Conservation (phyloP, 345 rosid genomes). For the Linum tenue region DNA sequence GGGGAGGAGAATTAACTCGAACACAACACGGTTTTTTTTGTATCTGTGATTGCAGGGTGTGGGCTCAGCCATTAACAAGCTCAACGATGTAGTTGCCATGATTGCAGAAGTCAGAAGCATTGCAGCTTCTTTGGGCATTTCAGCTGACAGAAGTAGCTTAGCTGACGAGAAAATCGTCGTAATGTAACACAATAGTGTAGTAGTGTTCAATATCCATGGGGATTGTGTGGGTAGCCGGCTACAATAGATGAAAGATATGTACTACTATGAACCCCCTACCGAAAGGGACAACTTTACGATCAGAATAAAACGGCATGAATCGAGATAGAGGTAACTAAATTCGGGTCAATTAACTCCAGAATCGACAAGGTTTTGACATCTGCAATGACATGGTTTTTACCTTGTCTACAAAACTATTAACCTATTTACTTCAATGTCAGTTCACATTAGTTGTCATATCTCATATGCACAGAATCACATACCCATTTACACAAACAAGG, state of each 20-base stretch:
- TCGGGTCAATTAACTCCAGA: neutral
- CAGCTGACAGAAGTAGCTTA: constrained; percentile 9
- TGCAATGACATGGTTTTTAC: too few relatives aligned
- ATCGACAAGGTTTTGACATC: too few relatives aligned
- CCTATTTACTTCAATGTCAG: neutral
- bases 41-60: constrained; percentile 31
- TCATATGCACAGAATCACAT: neutral
- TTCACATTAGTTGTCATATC: neutral
- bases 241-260: too few relatives aligned
- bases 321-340: neutral
- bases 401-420: neutral
- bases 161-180: constrained; percentile 8
- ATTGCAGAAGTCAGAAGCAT: constrained; percentile 50
- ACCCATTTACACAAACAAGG: too few relatives aligned
- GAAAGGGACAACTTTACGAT: too few relatives aligned
- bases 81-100: constrained; percentile 51
- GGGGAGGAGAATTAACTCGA: too few relatives aligned
- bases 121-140: constrained; percentile 30
- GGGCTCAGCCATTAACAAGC: constrained; percentile 54
- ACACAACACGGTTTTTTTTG: too few relatives aligned
- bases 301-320: too few relatives aligned
- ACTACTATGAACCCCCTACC: too few relatives aligned
- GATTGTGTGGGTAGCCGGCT: neutral
- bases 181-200: too few relatives aligned
- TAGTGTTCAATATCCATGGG: neutral